Evolutionary conservation across 257 asterid genomes (phyloP).

Genomic region (Nicotiana knightiana): DNA sequence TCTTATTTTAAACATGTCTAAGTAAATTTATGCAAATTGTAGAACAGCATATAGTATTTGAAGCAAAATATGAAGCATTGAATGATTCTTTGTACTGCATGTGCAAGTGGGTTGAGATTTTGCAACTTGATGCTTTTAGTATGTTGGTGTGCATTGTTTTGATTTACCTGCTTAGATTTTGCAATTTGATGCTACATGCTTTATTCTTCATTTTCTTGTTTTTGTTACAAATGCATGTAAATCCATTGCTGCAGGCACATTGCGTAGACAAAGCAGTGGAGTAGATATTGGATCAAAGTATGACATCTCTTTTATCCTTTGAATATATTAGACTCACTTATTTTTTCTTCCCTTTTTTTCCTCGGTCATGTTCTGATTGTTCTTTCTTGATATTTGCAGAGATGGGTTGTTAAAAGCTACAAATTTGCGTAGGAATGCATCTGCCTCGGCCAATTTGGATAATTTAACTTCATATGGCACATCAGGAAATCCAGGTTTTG

Average conservation of each 20-base stretch:
- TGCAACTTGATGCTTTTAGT: no score
- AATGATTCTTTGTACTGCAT: not conserved
- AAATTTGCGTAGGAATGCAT: conserved; percentile 67
- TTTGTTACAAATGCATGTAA: not conserved
- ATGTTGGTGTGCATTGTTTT: not conserved
- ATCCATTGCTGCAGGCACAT: conserved; percentile 39
- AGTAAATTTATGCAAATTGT: not conserved
- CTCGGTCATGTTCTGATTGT: conserved; percentile 17
- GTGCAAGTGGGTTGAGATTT: not conserved
- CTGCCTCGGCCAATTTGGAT: conserved; percentile 59
- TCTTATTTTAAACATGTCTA: not conserved
- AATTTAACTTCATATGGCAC: conserved; percentile 40
- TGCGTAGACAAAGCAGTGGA: conserved; percentile 73
- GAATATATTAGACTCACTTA: not conserved
- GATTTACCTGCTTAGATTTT: not conserved
- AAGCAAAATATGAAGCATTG: not conserved
- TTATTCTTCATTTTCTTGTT: not conserved
- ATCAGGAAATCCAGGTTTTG: conserved; percentile 48
- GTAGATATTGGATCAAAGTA: conserved; percentile 55
- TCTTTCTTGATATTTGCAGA: conserved; percentile 49
- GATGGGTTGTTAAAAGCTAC: conserved; percentile 42
- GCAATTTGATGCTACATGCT: not conserved
- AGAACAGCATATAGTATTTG: not conserved
- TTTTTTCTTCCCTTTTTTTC: not conserved
- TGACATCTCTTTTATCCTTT: not conserved